Base-by-base conservation (phyloP, 371 early-diverging fungal genomes). In the Mucor ambiguus region DNA sequence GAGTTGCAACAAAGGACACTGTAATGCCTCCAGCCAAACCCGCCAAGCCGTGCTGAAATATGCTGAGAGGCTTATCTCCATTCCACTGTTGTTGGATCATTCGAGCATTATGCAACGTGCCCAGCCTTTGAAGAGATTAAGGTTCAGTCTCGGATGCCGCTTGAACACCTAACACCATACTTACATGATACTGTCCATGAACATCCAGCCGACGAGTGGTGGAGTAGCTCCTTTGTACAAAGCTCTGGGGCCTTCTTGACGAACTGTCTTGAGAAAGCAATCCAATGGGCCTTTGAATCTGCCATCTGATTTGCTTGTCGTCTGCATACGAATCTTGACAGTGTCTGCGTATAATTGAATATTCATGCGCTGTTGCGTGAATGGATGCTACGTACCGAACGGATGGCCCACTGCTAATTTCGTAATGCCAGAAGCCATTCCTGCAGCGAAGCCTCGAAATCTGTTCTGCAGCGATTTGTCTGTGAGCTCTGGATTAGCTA, bases 181-280 rank as follows among this genome's bases (percentile, higher is more conserved):
- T 72, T 83, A 90, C 89, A 89, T 89, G 58, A 93, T 85, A 52
- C 90, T 87, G 67, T 96, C 95, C 95, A 96, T 94, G 55, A 94
- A 82, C 37, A 92, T 90, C 96, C 97, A 98, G 9, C 98, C 96
- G 43, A 96, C 71, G 44, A 96, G 75, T 4, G 98, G 97, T 10
- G 96, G 96, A 18, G 95, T 94, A 5, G 96, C 95, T 28, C 95
- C 95, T 75, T 95, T 96, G 83, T 95, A 96, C 2, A 96, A 79
- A 6, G 92, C 95, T 4, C 88, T 79, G 11, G 89, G 69, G 0
- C 96, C 96, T 79, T 96, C 96, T 48, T 91, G 75, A 30, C 82
- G 79, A 18, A 93, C 52, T 0, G 93, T 93, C 30, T 85, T 71
- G 41, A 77, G 70, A 26, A 97, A 74, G 63, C 98, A 96, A 70